Evolutionary conservation across 148 eudicot species (phyloP).

Genomic region (Vaccinium darrowii): DNA sequence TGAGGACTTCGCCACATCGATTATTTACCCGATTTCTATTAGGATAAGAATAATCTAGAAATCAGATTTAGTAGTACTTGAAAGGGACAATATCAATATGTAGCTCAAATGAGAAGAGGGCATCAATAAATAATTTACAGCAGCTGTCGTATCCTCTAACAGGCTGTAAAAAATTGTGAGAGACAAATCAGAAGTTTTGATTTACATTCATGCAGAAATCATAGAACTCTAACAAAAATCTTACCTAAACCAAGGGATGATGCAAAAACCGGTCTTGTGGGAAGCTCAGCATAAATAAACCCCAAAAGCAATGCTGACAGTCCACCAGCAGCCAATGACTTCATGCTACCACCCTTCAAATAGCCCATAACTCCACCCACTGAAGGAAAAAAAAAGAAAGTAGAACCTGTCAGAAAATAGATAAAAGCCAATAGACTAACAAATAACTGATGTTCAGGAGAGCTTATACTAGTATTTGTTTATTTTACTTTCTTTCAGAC

Average conservation of each 20-base stretch:
- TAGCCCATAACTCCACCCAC: conserved; percentile 81
- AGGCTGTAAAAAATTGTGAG: not conserved
- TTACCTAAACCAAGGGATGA: conserved; percentile 78
- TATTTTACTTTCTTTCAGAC: not conserved
- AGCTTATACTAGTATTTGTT: not conserved
- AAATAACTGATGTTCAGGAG: not conserved
- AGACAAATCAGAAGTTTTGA: not conserved
- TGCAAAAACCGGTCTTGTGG: conserved; percentile 68
- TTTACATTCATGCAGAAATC: not conserved
- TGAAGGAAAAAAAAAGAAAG: not conserved
- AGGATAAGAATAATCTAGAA: not conserved
- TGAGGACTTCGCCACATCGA: not conserved
- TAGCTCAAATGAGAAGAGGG: not conserved
- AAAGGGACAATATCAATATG: not conserved
- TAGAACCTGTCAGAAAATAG: not conserved
- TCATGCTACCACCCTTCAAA: conserved; percentile 76
- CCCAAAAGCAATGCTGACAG: conserved; percentile 54
- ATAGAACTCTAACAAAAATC: not conserved
- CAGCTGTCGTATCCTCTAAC: not conserved
- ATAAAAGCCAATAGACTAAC: not conserved
- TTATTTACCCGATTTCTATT: not conserved
- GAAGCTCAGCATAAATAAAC: conserved; percentile 67
- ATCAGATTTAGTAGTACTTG: not conserved
- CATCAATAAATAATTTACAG: not conserved
- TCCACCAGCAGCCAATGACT: conserved; percentile 75